Base-by-base conservation (phyloP, 1,139 yeast genomes). In the Pichia sp. region DNA sequence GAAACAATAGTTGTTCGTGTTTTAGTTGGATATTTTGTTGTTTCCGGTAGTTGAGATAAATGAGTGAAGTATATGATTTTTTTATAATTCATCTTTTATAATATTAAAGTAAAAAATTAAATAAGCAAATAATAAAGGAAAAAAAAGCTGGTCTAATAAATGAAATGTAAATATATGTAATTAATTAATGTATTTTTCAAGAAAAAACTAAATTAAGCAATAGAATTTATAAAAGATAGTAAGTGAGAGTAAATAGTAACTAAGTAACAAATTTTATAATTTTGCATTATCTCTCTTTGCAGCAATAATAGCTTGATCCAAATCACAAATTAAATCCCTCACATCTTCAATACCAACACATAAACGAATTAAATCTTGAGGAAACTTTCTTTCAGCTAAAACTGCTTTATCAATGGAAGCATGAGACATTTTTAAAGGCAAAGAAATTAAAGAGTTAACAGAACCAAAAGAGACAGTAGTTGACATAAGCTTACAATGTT, bases 351-450 rank as follows among this genome's bases (percentile, higher is more conserved):
- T 89, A 49, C 97, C 97, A 46, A 89, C 82, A 65, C 96, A 89
- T 51, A 89, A 74, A 59, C 97, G 76, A 59, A 89, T 81, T 61
- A 89, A 72, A 65, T 90, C 97, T 66, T 89, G 96, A 2, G 97
- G 96, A 68, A 89, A 82, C 38, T 82, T 88, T 62, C 97, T 77
- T 66, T 85, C 95, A 51, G 82, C 82, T 64, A 96, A 77, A 9
- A 89, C 82, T 60, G 85, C 80, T 36, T 89, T 84, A 61, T 88
- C 96, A 55, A 90, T 89, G 7, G 96, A 83, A n/a, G 97, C 97
- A 63, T 89, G 97, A 3, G 96, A 86, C 97, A 89, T 89, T 66
- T 80, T 80, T 67, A 96, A 87, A 13, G 97, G 97, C 84, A 89
- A 79, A 42, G 94, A 85, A 51, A 90, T 87, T 60, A 90, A 73